A percentile compares a stretch with the other conserved stretches of the same genome.
Conservation (phyloP, 2,329 filamentous ascomycete genomes). For the Pyricularia pennisetigena region DNA sequence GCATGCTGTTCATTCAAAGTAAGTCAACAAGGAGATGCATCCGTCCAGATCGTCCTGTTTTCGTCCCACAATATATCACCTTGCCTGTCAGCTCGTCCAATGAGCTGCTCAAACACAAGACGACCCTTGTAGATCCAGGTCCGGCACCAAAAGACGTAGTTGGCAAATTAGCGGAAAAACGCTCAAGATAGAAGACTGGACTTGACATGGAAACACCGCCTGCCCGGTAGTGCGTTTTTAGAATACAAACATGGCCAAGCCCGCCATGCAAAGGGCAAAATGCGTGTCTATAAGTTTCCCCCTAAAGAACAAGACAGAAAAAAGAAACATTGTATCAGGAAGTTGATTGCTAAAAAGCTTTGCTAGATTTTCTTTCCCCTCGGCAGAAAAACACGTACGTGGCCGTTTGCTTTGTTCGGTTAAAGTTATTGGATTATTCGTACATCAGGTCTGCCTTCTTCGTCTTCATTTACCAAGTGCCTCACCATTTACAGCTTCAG, state of each 20-base stretch:
- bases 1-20: neutral
- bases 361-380: neutral
- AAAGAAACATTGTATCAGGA: neutral
- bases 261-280: neutral
- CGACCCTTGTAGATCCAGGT: neutral
- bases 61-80: neutral
- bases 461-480: neutral
- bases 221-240: constrained; percentile 1
- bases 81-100: neutral
- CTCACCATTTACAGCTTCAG: constrained; percentile 45
- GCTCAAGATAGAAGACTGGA: neutral
- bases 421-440: neutral
- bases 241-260: constrained; percentile 1
- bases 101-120: neutral
- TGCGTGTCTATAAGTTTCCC: neutral
- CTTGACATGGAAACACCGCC: neutral
- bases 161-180: neutral
- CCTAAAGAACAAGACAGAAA: neutral
- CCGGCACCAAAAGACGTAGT: neutral
- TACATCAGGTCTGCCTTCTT: neutral
- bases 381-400: neutral
- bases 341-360: neutral
- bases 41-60: neutral
- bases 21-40: neutral
- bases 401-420: neutral